Percentiles rank a stretch among this genome's conserved stretches.
Conservation (phyloP, 1,284 basidiomycete species). For the Marasmius oreades region DNA sequence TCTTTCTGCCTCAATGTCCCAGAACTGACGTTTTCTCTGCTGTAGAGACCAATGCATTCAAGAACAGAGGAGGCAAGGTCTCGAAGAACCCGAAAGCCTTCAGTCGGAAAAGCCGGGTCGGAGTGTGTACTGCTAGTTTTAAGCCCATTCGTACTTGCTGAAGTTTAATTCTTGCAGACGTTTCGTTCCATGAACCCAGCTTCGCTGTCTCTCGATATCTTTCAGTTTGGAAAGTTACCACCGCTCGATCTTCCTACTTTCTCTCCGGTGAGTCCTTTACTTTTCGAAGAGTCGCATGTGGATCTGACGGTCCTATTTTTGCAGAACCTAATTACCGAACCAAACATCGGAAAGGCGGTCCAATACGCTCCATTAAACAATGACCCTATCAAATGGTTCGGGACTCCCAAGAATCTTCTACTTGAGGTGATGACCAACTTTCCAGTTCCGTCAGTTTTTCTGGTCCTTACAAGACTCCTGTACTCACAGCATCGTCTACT, state of each 20-base stretch:
- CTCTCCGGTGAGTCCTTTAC: slow-evolving; percentile 39
- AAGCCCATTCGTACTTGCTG: neutral
- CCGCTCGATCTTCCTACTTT: slow-evolving; percentile 35
- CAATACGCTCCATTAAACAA: slow-evolving; percentile 40
- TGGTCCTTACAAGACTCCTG: neutral
- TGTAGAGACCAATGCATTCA: slow-evolving; percentile 9
- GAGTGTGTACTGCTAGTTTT: slow-evolving; percentile 15
- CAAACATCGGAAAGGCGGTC: slow-evolving; percentile 38
- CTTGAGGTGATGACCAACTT: slow-evolving; percentile 47
- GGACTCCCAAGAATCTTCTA: slow-evolving; percentile 60
- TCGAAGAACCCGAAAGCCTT: slow-evolving; percentile 23
- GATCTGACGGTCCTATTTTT: neutral
- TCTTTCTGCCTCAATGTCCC: neutral
- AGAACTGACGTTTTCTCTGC: neutral
- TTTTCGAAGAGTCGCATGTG: too few species aligned
- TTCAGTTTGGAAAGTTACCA: slow-evolving; percentile 27
- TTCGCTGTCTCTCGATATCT: slow-evolving; percentile 31
- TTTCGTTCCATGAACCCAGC: slow-evolving; percentile 34
- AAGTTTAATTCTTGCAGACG: slow-evolving; percentile 23
- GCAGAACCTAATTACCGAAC: slow-evolving; percentile 34
- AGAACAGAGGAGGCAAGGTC: neutral
- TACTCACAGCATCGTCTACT: slow-evolving; percentile 72
- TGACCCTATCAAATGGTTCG: slow-evolving; percentile 55
- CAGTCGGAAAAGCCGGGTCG: slow-evolving; percentile 18
- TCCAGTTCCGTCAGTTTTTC: neutral